Evolutionary conservation across 805 yeast species (phyloP).

Genomic region (Yamadazyma ubonensis): DNA sequence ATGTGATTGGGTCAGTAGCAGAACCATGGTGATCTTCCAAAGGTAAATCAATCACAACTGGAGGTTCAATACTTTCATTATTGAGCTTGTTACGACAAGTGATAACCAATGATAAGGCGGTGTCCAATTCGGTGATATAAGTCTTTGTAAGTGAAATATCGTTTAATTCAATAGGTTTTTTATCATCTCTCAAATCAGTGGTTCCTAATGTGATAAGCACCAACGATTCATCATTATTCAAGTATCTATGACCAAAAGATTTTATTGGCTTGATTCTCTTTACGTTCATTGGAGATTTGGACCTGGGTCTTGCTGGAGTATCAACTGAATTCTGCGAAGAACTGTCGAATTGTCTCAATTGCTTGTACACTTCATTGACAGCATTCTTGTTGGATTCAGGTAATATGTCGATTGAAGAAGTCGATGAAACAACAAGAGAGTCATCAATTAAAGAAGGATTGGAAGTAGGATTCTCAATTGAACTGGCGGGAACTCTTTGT

Average conservation of each 20-base stretch:
- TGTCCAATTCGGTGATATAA: constrained; percentile 81
- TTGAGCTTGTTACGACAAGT: constrained; percentile 34
- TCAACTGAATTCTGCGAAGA: constrained; percentile 9
- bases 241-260: constrained; percentile 81
- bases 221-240: constrained; percentile 62
- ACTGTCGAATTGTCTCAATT: constrained; percentile 26
- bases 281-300: constrained; percentile 22
- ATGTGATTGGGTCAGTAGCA: constrained; percentile 72
- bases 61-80: constrained; percentile 45
- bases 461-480: constrained; percentile 13
- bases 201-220: constrained; percentile 85
- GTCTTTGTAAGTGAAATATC: constrained; percentile 69
- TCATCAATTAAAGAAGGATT: constrained; percentile 11
- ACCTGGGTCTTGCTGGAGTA: constrained; percentile 12
- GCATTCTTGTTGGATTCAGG: constrained; percentile 34
- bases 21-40: constrained; percentile 71
- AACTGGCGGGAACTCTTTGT: constrained; percentile 20
- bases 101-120: constrained; percentile 76
- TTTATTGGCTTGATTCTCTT: constrained; percentile 56
- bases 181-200: constrained; percentile 64
- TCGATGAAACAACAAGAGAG: constrained; percentile 16
- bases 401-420: constrained; percentile 37
- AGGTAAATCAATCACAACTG: constrained; percentile 74
- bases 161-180: constrained; percentile 64
- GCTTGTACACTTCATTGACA: constrained; percentile 39